These are phyloP conservation scores for Flaveria ramosissima DNA, from an alignment of 129 eudicot genomes.

Conservation along the genomic window DNA sequence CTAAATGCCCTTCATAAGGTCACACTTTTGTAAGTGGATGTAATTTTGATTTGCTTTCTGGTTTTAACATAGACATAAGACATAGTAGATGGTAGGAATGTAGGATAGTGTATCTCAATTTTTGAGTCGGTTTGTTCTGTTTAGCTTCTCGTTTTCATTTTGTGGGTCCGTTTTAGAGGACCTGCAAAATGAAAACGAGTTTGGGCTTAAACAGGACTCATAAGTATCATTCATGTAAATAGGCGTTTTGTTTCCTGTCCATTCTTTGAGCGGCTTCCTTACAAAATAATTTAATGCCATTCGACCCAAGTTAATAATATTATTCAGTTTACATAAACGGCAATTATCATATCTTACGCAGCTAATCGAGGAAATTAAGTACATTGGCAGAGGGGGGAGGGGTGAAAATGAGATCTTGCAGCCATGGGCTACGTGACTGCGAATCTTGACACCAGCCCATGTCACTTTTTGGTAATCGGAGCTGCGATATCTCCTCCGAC, in stretches of 20 bases:
- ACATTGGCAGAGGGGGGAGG: constrained; percentile 47
- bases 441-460: constrained; percentile 61
- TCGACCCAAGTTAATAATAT: constrained; percentile 4
- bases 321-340: constrained; percentile 21
- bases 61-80: constrained; percentile 30
- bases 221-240: constrained; percentile 32
- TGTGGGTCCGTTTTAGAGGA: constrained; percentile 5
- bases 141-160: constrained; percentile 22
- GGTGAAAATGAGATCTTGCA: constrained; percentile 52
- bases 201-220: background rate
- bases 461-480: constrained; percentile 54
- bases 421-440: constrained; percentile 70
- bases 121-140: constrained; percentile 20
- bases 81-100: constrained; percentile 18
- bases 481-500: constrained; percentile 39
- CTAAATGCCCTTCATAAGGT: constrained; percentile 21
- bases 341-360: background rate
- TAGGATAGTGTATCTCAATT: constrained; percentile 23
- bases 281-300: constrained; percentile 21
- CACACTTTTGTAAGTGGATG: constrained; percentile 38
- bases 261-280: constrained; percentile 24
- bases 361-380: constrained; percentile 42
- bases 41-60: constrained; percentile 29
- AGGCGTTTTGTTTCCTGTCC: constrained; percentile 22
- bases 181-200: constrained; percentile 20